Evolutionary conservation across 768 basidiomycete genomes (phyloP), one percentile per base, ranked within the genome.

Genomic region (Mycena galericulata): DNA sequence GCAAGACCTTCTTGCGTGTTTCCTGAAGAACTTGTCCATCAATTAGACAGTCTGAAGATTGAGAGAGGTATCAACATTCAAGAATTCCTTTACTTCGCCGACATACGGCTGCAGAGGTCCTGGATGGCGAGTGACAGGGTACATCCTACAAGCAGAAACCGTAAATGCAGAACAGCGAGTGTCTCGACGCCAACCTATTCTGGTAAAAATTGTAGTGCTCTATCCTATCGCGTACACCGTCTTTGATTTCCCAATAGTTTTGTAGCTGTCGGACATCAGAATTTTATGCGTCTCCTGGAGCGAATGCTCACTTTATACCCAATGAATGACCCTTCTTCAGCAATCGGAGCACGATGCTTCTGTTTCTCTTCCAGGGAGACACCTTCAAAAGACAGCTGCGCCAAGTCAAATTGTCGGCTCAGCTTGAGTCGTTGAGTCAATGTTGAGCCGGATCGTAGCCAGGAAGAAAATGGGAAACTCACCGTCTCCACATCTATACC

Each of bases 171-270:
- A 10, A 24, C 4, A 29, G 24, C 11, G 4, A n/a, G 24, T 34
- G 15, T 32, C 6, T n/a, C 20, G 17, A 36, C 3, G 24, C 74
- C 4, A 45, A 76, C 78, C 72, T 69, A 50, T 75, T 76, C 36
- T 73, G 58, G 32, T 80, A 80, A 40, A 78, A 77, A 53, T 80
- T 80, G 53, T 79, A 79, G 56, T 81, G 79, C 57, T 80, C 80
- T 20, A 79, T 81, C 49, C 74, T 62, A 53, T 81, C 80, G 30
- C 78, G 70, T 2, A 81, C 76, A 17, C 79, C 79, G 57, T 79
- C 75, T 46, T 79, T 80, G 57, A 81, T 80, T 58, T 80, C 78
- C 79, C 77, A 78, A 47, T 76, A 79, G 41, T 77, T 80, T 61
- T 78, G 77, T 4, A 80, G 74, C 79, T 78, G 6, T 32, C n/a